phyloP scores from a whole-genome alignment of 202 grass and related monocot genomes.

The Carex arenaria region DNA sequence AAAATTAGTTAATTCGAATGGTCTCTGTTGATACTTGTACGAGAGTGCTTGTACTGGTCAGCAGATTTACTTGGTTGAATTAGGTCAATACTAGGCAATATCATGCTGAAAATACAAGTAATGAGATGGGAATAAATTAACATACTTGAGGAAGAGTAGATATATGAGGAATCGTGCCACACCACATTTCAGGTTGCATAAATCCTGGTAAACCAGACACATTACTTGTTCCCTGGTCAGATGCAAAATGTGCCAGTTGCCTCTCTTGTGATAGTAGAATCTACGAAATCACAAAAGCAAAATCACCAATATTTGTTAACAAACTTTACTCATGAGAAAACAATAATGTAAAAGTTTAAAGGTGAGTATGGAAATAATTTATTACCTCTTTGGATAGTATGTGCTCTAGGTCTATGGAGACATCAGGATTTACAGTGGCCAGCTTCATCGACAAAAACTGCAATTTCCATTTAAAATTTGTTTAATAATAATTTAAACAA shows the following conservation, averaged over 20 bases:
- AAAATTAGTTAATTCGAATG: neutral
- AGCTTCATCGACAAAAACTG: constrained; percentile 98
- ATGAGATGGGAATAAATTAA: neutral
- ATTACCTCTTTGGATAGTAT: constrained; percentile 77
- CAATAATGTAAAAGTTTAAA: constrained; percentile 19
- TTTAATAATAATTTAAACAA: neutral
- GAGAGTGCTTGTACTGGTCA: neutral
- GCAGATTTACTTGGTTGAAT: neutral
- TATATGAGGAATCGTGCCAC: constrained; percentile 32
- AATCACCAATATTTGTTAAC: constrained; percentile 1
- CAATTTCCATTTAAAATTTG: constrained; percentile 12
- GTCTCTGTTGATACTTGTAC: neutral
- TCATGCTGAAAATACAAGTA: neutral
- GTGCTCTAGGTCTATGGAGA: constrained; percentile 60
- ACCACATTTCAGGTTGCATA: constrained; percentile 55
- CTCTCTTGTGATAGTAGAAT: constrained; percentile 70
- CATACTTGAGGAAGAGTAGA: constrained; percentile 49
- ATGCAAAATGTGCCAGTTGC: constrained; percentile 47
- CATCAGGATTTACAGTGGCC: constrained; percentile 79
- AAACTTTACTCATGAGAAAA: constrained; percentile 34
- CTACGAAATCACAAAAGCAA: constrained; percentile 35
- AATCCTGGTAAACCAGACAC: constrained; percentile 47
- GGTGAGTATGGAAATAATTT: neutral
- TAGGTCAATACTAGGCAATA: neutral
- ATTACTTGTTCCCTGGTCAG: constrained; percentile 34